Evolutionary conservation across 2,329 filamentous ascomycete genomes (phyloP).

Genomic region (Rhynchosporium agropyri): DNA sequence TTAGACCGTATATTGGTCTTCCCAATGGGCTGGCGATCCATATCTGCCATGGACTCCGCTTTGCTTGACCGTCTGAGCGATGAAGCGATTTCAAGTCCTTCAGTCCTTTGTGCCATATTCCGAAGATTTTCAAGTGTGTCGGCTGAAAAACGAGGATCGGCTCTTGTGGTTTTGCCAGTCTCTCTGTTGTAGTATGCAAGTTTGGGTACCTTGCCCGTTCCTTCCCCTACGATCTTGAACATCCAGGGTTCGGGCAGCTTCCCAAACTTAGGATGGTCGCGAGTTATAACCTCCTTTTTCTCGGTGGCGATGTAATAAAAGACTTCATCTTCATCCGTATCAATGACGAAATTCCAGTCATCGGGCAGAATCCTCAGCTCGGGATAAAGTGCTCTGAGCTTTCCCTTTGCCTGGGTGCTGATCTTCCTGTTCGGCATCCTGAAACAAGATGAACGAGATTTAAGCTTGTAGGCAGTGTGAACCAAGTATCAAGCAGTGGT

Average conservation of each 20-base stretch:
- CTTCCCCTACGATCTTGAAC: not conserved
- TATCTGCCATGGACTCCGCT: conserved; percentile 4
- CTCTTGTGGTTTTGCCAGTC: conserved; percentile 4
- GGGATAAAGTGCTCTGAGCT: conserved; percentile 8
- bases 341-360: conserved; percentile 17
- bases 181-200: conserved; percentile 28
- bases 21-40: conserved; percentile 20
- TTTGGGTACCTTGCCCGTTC: not conserved
- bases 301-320: conserved; percentile 8
- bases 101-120: conserved; percentile 17
- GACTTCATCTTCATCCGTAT: conserved; percentile 15
- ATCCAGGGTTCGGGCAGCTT: conserved; percentile 11
- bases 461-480: too few relatives aligned
- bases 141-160: conserved; percentile 23
- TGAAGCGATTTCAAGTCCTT: conserved; percentile 15
- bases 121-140: conserved; percentile 15
- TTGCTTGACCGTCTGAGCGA: conserved; percentile 7
- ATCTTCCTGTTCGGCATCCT: conserved; percentile 4
- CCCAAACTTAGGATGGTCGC: conserved; percentile 5
- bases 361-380: conserved; percentile 26
- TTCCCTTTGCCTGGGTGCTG: conserved; percentile 1
- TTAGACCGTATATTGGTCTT: conserved; percentile 25
- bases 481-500: not conserved
- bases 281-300: conserved; percentile 13
- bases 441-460: not conserved